Conservation (phyloP, 1,139 yeast species). For the Wickerhamiella infanticola region DNA sequence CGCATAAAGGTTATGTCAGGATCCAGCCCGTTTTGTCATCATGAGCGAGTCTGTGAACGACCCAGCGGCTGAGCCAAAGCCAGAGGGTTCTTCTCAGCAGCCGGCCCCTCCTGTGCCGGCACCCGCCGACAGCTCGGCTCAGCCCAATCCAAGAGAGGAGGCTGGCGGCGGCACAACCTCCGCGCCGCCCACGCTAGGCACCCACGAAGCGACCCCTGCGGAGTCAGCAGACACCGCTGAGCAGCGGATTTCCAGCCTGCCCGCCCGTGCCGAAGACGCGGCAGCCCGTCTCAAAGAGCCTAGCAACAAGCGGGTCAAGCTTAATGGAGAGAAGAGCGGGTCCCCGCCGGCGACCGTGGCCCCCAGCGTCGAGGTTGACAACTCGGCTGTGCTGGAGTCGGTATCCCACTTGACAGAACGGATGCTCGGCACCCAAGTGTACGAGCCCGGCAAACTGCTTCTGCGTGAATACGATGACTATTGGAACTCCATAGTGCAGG, state of each 20-base stretch:
- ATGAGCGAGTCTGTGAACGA: too few species aligned
- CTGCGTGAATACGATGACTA: slow-evolving; percentile 29
- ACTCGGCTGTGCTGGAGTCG: slow-evolving; percentile 31
- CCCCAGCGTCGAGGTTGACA: slow-evolving; percentile 23
- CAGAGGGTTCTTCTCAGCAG: too few species aligned
- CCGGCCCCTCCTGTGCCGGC: too few species aligned
- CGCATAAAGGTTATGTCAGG: too few species aligned
- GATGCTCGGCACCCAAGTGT: slow-evolving; percentile 46
- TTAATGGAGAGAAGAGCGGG: slow-evolving; percentile 1
- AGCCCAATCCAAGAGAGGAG: too few species aligned
- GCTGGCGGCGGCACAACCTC: too few species aligned
- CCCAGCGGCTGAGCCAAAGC: too few species aligned
- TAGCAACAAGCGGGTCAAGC: slow-evolving; percentile 1
- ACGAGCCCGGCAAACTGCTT: slow-evolving; percentile 32
- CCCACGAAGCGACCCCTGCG: neutral
- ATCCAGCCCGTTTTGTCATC: too few species aligned
- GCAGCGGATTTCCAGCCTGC: slow-evolving; percentile 10
- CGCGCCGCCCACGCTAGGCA: too few species aligned
- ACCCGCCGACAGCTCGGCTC: too few species aligned
- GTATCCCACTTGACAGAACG: slow-evolving; percentile 34
- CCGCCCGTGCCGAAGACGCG: slow-evolving; percentile 23
- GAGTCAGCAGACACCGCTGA: neutral
- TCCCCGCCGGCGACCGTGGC: slow-evolving; percentile 4
- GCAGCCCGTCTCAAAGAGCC: slow-evolving; percentile 18
- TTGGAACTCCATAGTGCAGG: slow-evolving; percentile 45